A percentile compares a stretch with the other conserved stretches of the same genome.
These are phyloP conservation scores for Zymoseptoria pseudotritici DNA, from an alignment of 2,329 filamentous ascomycete genomes.

Conservation along the genomic window DNA sequence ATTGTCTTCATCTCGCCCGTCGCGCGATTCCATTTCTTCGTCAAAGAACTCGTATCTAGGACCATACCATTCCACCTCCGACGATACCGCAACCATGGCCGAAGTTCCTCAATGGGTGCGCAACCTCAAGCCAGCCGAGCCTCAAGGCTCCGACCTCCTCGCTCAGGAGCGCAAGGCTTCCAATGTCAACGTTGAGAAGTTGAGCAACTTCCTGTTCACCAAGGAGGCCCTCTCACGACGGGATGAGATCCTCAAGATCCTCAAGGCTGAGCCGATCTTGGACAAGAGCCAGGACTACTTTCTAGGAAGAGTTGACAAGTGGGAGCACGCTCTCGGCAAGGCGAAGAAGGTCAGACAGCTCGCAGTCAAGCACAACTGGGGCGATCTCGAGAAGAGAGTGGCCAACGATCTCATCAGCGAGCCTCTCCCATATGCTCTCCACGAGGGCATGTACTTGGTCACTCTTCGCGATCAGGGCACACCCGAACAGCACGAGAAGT, in stretches of 20 bases:
- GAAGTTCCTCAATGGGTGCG: constrained; percentile 57
- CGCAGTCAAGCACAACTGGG: constrained; percentile 60
- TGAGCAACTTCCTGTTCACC: constrained; percentile 63
- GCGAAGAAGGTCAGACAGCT: constrained; percentile 64
- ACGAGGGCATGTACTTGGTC: constrained; percentile 63
- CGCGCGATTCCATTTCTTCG: not conserved
- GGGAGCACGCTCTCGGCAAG: constrained; percentile 61
- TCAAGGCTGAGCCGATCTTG: constrained; percentile 62
- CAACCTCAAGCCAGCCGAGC: constrained; percentile 56
- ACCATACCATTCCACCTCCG: not conserved
- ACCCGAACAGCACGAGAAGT: constrained; percentile 65
- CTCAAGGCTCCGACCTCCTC: constrained; percentile 63
- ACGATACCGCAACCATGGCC: constrained; percentile 18
- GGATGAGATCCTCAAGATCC: constrained; percentile 53
- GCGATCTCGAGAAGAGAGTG: constrained; percentile 52
- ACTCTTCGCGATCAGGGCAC: constrained; percentile 66
- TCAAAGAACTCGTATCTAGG: not conserved
- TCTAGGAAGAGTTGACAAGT: constrained; percentile 59
- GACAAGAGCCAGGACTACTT: constrained; percentile 75
- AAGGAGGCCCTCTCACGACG: constrained; percentile 56
- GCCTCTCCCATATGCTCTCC: constrained; percentile 65
- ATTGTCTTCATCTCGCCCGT: not conserved
- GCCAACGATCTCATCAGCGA: constrained; percentile 66
- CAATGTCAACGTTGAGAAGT: constrained; percentile 57
- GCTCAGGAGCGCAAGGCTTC: constrained; percentile 60